Base-by-base conservation (phyloP, 208 protist species). In the Leishmania martiniquensis region DNA sequence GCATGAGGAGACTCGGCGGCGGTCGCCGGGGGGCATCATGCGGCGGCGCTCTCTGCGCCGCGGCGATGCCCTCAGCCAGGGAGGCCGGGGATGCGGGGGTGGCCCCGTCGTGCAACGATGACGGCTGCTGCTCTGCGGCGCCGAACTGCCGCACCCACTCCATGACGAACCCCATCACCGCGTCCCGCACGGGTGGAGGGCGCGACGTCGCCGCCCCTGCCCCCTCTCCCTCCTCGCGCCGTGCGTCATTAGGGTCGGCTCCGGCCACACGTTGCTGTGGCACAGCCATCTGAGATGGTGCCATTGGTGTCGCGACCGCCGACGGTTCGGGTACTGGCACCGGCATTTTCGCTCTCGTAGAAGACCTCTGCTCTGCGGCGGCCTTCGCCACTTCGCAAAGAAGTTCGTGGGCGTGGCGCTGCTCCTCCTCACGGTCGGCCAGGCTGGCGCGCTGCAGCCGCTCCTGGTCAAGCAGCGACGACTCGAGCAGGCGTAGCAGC, bases 121-220 rank as follows among this genome's bases (percentile, higher is more conserved):
- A 17, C 70, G n/a, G 70, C 37, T 57, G 62, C 66, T 77, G 47
- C 25, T 76, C 74, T 17, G 55, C 44, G 25, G 80, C 77, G 39
- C 84, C 76, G 68, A 88, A 93, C 52, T 89, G 85, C 44, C 86
- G 80, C 44, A 96, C 82, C 90, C 90, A 94, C 74, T 96, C 89
- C 66, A 96, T 85, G 17, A 96, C 92, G 68, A 93, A 93, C 7
- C 76, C 55, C 54, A 91, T 96, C 47, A 94, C 86, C 2, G 90
- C 85, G 76, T 96, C 92, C 13, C 87, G 85, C 70, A 92, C 78
- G 6, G 44, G 76, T 17, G 75, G 63, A 29, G 51, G 0, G 25
- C 42, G 13, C 47, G 68, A 72, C 47, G 17, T 54, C n/a, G 47
- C 13, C 17, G 68, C 37, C 32, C 42, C 68, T 72, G 68, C 6